Evolutionary conservation across 1,284 basidiomycete genomes (phyloP).

Genomic region (Violaceomyces palustris): DNA sequence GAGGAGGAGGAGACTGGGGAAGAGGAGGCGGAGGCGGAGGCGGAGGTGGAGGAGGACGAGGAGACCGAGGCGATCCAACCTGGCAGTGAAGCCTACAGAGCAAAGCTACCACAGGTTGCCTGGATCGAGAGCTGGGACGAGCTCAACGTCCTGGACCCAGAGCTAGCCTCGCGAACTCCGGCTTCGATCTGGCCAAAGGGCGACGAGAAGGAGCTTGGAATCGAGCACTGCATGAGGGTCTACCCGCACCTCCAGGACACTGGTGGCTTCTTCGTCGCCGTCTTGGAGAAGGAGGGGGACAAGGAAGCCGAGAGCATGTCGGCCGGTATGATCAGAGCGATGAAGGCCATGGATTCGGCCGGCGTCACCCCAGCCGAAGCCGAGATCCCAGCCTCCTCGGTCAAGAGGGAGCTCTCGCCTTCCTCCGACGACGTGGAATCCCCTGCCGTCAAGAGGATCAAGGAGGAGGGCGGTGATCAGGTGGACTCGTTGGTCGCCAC

Average conservation of each 20-base stretch:
- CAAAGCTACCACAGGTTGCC: constrained; percentile 35
- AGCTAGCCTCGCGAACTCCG: constrained; percentile 36
- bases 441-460: constrained; percentile 29
- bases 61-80: no score
- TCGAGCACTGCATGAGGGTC: constrained; percentile 47
- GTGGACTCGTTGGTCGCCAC: background rate
- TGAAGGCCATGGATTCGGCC: constrained; percentile 30
- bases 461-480: constrained; percentile 10
- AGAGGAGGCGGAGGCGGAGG: background rate
- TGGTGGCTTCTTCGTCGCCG: constrained; percentile 93
- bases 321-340: constrained; percentile 45
- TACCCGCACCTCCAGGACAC: constrained; percentile 96
- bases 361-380: constrained; percentile 15
- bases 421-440: constrained; percentile 10
- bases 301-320: constrained; percentile 43
- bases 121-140: constrained; percentile 46
- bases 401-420: constrained; percentile 22
- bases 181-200: constrained; percentile 49
- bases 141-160: constrained; percentile 38
- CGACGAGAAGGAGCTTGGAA: constrained; percentile 38
- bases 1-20: constrained; percentile 26
- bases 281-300: constrained; percentile 62
- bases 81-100: constrained; percentile 27
- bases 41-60: constrained; percentile 5
- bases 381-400: constrained; percentile 7